Evolutionary conservation across 768 basidiomycete species (phyloP).

Genomic region (Phylloporus sp.): DNA sequence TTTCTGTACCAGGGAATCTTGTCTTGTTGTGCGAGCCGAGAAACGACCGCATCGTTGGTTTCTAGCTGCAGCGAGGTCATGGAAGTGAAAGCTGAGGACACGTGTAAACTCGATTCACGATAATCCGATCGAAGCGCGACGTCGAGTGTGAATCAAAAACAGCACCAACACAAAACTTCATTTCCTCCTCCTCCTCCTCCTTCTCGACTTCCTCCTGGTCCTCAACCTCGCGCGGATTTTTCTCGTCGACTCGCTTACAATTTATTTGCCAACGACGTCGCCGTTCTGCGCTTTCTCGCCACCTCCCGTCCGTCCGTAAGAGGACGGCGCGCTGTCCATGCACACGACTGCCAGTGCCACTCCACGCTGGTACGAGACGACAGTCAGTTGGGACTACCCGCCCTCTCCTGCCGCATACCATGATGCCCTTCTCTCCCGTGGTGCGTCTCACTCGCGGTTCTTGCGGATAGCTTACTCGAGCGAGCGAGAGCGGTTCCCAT

Average conservation of each 20-base stretch:
- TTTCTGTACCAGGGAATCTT: too few relatives aligned
- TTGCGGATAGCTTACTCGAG: conserved; percentile 22
- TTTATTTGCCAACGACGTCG: conserved; percentile 3
- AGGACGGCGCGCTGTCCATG: conserved; percentile 12
- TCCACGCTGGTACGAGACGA: conserved; percentile 11
- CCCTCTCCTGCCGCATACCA: conserved; percentile 10
- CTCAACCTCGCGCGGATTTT: too few relatives aligned
- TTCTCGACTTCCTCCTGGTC: too few relatives aligned
- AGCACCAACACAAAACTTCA: not conserved
- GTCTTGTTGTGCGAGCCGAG: too few relatives aligned
- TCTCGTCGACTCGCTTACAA: too few relatives aligned
- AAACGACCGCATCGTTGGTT: too few relatives aligned
- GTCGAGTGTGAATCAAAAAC: conserved; percentile 13
- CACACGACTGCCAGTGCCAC: conserved; percentile 1
- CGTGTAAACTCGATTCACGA: conserved; percentile 16
- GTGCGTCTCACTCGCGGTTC: conserved; percentile 27
- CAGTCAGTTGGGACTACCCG: conserved; percentile 22
- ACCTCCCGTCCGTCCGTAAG: not conserved
- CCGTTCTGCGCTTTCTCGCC: not conserved
- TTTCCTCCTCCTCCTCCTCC: too few relatives aligned
- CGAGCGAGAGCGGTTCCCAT: conserved; percentile 3
- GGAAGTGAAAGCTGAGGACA: too few relatives aligned
- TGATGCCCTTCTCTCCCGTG: conserved; percentile 21
- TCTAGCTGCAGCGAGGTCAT: too few relatives aligned
- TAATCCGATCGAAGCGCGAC: conserved; percentile 23